These are phyloP conservation scores for Bolboschoenus planiculmis DNA, from an alignment of 176 grass and related monocot species.

Conservation along the genomic window DNA sequence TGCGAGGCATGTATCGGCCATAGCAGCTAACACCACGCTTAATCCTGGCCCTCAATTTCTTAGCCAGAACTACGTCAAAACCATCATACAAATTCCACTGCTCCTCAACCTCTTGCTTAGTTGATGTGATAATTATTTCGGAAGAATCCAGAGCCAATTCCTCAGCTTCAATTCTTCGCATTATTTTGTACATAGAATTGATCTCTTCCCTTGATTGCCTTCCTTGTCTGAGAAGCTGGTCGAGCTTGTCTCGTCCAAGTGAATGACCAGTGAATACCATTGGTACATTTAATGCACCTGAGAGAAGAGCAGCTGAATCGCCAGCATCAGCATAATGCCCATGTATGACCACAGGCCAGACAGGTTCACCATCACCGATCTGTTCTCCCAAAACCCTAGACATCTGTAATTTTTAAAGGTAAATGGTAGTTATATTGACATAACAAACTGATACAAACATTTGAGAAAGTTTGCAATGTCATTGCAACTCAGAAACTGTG, in stretches of 20 bases:
- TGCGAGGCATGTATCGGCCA: slow-evolving; percentile 49
- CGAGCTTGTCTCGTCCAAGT: slow-evolving; percentile 50
- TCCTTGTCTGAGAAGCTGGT: slow-evolving; percentile 48
- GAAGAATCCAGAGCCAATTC: slow-evolving; percentile 43
- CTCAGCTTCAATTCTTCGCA: slow-evolving; percentile 52
- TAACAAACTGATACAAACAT: not conserved
- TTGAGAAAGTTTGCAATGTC: not conserved
- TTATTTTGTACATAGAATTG: slow-evolving; percentile 48
- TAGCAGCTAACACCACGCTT: slow-evolving; percentile 43
- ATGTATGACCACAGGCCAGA: slow-evolving; percentile 46
- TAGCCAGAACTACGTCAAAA: slow-evolving; percentile 42
- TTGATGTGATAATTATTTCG: slow-evolving; percentile 43
- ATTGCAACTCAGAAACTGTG: not conserved
- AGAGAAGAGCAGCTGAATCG: slow-evolving; percentile 44
- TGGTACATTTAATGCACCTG: slow-evolving; percentile 46
- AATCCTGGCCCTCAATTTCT: slow-evolving; percentile 37
- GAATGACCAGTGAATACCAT: slow-evolving; percentile 55
- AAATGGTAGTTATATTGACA: not conserved
- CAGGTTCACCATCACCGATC: slow-evolving; percentile 31
- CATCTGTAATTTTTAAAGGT: slow-evolving; percentile 25
- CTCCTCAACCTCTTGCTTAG: slow-evolving; percentile 45
- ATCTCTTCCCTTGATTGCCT: slow-evolving; percentile 51
- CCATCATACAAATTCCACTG: slow-evolving; percentile 55
- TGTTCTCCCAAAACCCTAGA: slow-evolving; percentile 52
- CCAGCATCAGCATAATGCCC: slow-evolving; percentile 59